Conservation (phyloP, 2,329 filamentous ascomycete genomes). For the Spiromastix sp. region DNA sequence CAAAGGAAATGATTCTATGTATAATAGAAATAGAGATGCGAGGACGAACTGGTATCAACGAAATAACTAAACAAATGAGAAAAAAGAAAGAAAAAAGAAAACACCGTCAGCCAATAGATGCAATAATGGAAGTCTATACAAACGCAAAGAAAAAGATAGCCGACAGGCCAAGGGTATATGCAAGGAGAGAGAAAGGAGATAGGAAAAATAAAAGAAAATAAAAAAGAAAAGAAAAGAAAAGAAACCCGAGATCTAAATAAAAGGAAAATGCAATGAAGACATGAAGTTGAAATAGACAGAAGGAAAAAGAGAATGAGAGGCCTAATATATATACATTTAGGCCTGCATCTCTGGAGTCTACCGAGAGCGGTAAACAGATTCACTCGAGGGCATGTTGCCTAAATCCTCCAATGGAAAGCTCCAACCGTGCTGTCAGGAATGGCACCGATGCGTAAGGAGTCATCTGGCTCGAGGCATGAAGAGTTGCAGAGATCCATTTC, state of each 20-base stretch:
- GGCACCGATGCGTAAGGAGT: no score
- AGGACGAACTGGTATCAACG: constrained; percentile 4
- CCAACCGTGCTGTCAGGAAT: no score
- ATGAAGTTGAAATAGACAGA: constrained; percentile 1
- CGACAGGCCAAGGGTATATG: neutral
- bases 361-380: no score
- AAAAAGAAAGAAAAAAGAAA: neutral
- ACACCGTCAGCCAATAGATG: neutral
- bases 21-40: no score
- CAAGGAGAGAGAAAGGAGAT: neutral
- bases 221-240: constrained; percentile 5
- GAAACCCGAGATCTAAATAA: neutral
- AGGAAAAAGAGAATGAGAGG: constrained; percentile 12
- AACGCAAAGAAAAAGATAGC: neutral
- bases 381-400: no score
- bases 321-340: neutral
- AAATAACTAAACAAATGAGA: neutral
- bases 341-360: no score
- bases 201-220: constrained; percentile 7
- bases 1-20: no score
- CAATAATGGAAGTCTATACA: no score
- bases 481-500: no score
- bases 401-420: no score
- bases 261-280: neutral
- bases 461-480: no score